phyloP scores from a whole-genome alignment of 805 yeast species.

The Ogataea glucozyma region DNA sequence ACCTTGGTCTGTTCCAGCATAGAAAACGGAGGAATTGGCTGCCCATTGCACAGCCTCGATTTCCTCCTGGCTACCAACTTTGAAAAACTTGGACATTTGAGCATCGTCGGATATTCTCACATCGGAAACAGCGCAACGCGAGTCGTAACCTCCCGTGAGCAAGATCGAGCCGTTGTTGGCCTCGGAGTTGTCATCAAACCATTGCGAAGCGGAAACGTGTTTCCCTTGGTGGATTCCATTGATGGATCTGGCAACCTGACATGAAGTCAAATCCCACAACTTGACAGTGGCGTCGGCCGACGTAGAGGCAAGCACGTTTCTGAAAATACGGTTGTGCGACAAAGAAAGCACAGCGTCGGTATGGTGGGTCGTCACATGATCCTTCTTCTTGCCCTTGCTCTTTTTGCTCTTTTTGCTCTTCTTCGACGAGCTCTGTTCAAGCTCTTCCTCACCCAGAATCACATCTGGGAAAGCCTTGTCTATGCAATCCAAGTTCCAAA shows the following conservation, averaged over 20 bases:
- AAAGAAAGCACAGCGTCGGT: conserved; percentile 91
- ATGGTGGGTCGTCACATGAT: conserved; percentile 73
- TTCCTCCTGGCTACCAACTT: conserved; percentile 62
- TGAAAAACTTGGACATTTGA: conserved; percentile 63
- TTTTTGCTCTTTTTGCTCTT: conserved; percentile 52
- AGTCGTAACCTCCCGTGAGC: conserved; percentile 92
- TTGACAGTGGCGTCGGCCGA: conserved; percentile 95
- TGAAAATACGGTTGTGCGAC: conserved; percentile 76
- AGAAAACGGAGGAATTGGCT: conserved; percentile 51
- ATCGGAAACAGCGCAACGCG: conserved; percentile 78
- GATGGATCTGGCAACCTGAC: conserved; percentile 77
- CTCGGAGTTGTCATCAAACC: conserved; percentile 58
- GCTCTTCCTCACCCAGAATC: conserved; percentile 77
- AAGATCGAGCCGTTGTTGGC: conserved; percentile 60
- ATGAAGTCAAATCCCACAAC: conserved; percentile 85
- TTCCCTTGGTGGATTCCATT: conserved; percentile 70
- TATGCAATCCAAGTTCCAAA: conserved; percentile 91
- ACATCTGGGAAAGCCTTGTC: conserved; percentile 95
- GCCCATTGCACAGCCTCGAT: conserved; percentile 82
- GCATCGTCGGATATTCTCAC: conserved; percentile 69
- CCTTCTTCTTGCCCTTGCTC: conserved; percentile 47
- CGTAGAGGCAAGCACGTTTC: conserved; percentile 87
- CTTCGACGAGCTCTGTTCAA: conserved; percentile 38
- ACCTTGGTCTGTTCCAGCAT: conserved; percentile 92
- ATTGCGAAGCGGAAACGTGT: conserved; percentile 80